phyloP scores from a whole-genome alignment of 495 filamentous ascomycete genomes.

The Margaritispora aquatica region DNA sequence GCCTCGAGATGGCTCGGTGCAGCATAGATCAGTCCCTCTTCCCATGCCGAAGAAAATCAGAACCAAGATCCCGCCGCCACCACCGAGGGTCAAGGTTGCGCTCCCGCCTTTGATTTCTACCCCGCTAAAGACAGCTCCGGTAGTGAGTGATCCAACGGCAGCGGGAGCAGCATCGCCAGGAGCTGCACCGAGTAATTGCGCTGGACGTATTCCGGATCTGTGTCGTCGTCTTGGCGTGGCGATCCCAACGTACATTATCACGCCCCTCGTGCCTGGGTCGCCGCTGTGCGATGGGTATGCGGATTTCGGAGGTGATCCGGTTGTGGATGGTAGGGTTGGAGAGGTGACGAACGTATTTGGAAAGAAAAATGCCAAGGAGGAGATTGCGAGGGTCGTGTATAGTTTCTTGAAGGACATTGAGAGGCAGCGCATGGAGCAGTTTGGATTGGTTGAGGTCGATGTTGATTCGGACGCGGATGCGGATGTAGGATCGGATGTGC shows the following conservation, averaged over 20 bases:
- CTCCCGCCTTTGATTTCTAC: too few species aligned
- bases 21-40: conserved; percentile 5
- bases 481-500: conserved; percentile 2
- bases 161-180: conserved; percentile 25
- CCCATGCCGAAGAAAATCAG: not conserved
- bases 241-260: conserved; percentile 13
- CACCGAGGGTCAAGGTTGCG: not conserved
- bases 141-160: too few species aligned
- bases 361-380: conserved; percentile 41
- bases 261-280: not conserved
- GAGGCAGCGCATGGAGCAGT: conserved; percentile 10
- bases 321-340: conserved; percentile 29
- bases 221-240: conserved; percentile 13
- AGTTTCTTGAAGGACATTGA: conserved; percentile 28
- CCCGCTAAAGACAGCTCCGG: too few species aligned
- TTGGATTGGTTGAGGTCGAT: conserved; percentile 4
- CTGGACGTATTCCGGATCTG: conserved; percentile 12
- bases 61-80: not conserved
- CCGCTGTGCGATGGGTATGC: conserved; percentile 24
- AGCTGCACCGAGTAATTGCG: not conserved
- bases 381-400: conserved; percentile 31
- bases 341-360: conserved; percentile 36
- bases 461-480: too few species aligned
- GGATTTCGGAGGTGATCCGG: conserved; percentile 26
- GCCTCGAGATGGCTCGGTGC: conserved; percentile 15